A percentile compares a stretch with the other conserved stretches of the same genome.
Evolutionary conservation across 1,284 basidiomycete genomes (phyloP).

Genomic region (Heliocybe sulcata): DNA sequence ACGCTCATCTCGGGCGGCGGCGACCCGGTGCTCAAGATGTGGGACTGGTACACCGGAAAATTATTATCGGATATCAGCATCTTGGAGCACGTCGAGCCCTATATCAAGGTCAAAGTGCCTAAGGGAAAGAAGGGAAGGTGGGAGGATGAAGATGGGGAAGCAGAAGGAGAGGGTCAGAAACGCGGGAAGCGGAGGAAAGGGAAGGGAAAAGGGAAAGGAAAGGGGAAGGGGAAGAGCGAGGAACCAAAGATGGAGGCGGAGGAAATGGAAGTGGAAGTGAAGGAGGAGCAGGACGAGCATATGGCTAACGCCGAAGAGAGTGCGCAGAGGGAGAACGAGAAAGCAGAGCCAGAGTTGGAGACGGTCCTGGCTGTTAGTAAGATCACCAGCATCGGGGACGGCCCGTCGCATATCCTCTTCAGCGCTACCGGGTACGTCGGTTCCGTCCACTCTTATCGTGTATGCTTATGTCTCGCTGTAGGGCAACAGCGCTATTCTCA

Average conservation of each 20-base stretch:
- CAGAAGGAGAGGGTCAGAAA: conserved; percentile 10
- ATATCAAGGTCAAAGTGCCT: conserved; percentile 44
- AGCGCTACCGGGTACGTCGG: conserved; percentile 57
- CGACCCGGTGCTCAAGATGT: conserved; percentile 69
- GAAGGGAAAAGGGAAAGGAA: conserved; percentile 18
- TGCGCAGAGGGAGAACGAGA: conserved; percentile 11
- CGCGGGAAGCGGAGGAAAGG: conserved; percentile 18
- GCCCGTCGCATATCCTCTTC: conserved; percentile 44
- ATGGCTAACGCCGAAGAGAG: conserved; percentile 16
- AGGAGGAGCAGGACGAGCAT: conserved; percentile 10
- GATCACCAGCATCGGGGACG: conserved; percentile 35
- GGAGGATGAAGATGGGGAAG: conserved; percentile 30
- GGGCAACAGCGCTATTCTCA: conserved; percentile 62
- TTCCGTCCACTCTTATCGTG: background rate
- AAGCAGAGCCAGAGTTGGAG: conserved; percentile 13
- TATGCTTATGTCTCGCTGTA: conserved; percentile 20
- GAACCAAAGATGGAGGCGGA: conserved; percentile 8
- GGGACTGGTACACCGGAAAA: conserved; percentile 70
- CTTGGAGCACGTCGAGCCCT: conserved; percentile 47
- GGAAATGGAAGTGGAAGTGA: background rate
- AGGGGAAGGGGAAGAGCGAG: conserved; percentile 9
- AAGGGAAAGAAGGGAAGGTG: conserved; percentile 28
- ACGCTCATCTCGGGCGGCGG: conserved; percentile 83
- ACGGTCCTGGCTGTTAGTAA: conserved; percentile 47
- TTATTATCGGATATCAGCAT: conserved; percentile 49